Conservation (phyloP, 495 filamentous ascomycete species). For the Thermochaetoides thermophila region DNA sequence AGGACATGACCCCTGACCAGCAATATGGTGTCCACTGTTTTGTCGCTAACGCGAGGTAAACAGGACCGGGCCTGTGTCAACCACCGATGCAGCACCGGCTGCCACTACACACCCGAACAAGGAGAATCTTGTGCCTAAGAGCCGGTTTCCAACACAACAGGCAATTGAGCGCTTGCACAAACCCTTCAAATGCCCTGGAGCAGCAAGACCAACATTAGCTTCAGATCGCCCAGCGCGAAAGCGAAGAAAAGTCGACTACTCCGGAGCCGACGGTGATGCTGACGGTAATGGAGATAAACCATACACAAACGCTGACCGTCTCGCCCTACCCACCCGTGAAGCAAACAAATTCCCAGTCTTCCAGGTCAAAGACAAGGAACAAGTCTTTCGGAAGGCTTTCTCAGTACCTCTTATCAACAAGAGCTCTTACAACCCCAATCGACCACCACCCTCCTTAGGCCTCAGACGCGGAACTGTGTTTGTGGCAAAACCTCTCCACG, state of each 20-base stretch:
- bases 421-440: conserved; percentile 55
- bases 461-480: conserved; percentile 74
- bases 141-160: conserved; percentile 28
- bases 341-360: conserved; percentile 84
- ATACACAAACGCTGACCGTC: conserved; percentile 77
- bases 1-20: too few relatives aligned
- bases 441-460: conserved; percentile 74
- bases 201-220: conserved; percentile 51
- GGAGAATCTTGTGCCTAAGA: conserved; percentile 14
- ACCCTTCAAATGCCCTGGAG: conserved; percentile 89
- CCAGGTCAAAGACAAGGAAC: conserved; percentile 74
- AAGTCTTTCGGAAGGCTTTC: conserved; percentile 70
- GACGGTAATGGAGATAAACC: conserved; percentile 68
- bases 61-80: too few relatives aligned
- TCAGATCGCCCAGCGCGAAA: conserved; percentile 78
- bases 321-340: conserved; percentile 76
- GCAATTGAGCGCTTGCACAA: conserved; percentile 56
- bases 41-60: conserved; percentile 1
- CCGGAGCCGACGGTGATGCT: conserved; percentile 57
- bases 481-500: conserved; percentile 81
- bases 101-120: conserved; percentile 15
- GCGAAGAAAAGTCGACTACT: conserved; percentile 78
- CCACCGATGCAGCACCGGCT: too few relatives aligned
- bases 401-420: conserved; percentile 79
- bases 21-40: too few relatives aligned